phyloP scores from a whole-genome alignment of 257 asterid species.

The Jacaranda copaia region DNA sequence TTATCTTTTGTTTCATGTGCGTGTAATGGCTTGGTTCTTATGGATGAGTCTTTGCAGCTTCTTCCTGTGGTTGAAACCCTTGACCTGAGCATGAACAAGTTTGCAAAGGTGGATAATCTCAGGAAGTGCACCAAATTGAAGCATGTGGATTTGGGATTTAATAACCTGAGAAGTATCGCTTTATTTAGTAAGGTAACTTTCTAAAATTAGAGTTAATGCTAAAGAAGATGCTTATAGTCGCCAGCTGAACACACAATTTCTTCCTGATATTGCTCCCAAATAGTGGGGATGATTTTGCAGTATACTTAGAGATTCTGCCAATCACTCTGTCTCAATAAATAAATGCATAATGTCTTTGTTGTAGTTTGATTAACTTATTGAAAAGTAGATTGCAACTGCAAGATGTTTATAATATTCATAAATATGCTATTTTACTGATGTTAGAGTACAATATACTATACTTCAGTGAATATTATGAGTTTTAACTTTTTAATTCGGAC shows the following conservation, averaged over 20 bases:
- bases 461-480: background rate
- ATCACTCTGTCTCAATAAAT: background rate
- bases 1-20: slow-evolving; percentile 92
- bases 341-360: background rate
- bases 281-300: background rate
- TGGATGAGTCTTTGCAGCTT: slow-evolving; percentile 97
- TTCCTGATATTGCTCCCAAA: slow-evolving; percentile 19
- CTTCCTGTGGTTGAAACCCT: slow-evolving; percentile 91
- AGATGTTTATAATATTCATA: background rate
- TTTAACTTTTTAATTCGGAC: background rate
- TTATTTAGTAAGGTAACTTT: slow-evolving; percentile 79
- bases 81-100: slow-evolving; percentile 93
- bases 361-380: background rate
- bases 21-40: slow-evolving; percentile 78
- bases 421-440: background rate
- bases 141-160: slow-evolving; percentile 91
- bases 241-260: slow-evolving; percentile 23
- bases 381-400: background rate
- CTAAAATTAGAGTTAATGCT: slow-evolving; percentile 22
- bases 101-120: slow-evolving; percentile 89
- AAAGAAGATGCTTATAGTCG: slow-evolving; percentile 23
- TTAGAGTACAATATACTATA: background rate
- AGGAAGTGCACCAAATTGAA: slow-evolving; percentile 82
- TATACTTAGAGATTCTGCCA: slow-evolving; percentile 11
- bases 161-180: slow-evolving; percentile 80